Conservation (phyloP, 164 flowering plant species). For the Magnolia kwangsiensis region DNA sequence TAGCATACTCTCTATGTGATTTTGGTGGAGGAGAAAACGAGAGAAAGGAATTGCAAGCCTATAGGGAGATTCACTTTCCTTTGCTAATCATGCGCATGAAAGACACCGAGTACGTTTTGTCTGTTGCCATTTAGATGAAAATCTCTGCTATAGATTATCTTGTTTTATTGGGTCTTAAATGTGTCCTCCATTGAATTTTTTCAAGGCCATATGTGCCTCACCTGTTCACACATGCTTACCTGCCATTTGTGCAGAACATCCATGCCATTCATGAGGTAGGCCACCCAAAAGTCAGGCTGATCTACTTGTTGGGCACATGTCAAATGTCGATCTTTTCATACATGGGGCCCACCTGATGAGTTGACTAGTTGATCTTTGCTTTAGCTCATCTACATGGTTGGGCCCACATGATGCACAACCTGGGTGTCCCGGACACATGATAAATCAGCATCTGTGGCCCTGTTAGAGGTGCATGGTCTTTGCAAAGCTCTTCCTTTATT, state of each 20-base stretch:
- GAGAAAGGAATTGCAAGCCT: constrained; percentile 70
- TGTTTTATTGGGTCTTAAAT: not conserved
- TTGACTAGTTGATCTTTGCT: not conserved
- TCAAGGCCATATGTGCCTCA: not conserved
- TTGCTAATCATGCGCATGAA: constrained; percentile 65
- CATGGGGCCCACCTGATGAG: not conserved
- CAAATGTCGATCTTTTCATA: not conserved
- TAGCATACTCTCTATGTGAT: constrained; percentile 88
- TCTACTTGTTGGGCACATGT: not conserved
- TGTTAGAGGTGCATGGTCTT: not conserved
- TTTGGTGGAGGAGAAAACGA: constrained; percentile 93
- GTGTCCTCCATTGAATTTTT: not conserved
- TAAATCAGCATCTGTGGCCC: not conserved
- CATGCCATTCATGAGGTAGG: not conserved
- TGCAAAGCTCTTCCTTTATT: not conserved
- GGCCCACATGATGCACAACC: not conserved
- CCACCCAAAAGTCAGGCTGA: not conserved
- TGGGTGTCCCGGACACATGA: not conserved
- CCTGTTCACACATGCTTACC: not conserved
- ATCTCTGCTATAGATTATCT: not conserved
- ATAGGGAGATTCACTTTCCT: constrained; percentile 83
- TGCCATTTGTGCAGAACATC: not conserved
- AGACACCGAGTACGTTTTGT: constrained; percentile 43
- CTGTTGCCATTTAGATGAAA: not conserved
- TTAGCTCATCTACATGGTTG: not conserved